Evolutionary conservation across 2,329 filamentous ascomycete species (phyloP).

Genomic region (Metarhizium rileyi): DNA sequence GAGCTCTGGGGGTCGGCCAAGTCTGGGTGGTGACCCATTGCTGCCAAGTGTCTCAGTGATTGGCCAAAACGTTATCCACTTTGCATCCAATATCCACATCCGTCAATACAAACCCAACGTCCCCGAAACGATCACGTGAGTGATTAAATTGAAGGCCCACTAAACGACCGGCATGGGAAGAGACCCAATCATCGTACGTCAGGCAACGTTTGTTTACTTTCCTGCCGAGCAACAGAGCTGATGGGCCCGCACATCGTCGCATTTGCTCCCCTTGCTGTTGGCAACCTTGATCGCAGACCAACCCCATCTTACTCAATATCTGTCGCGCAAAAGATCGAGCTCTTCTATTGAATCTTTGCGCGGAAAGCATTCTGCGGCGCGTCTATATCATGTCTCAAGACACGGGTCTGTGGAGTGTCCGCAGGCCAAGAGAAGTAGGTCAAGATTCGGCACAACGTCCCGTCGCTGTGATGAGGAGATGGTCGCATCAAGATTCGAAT

Average conservation of each 20-base stretch:
- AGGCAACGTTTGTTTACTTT: conserved; percentile 32
- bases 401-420: conserved; percentile 80
- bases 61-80: background rate
- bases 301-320: background rate
- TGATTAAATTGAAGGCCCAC: background rate
- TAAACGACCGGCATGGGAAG: background rate
- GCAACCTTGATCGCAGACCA: background rate
- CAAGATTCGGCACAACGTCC: background rate
- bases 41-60: background rate
- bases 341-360: background rate
- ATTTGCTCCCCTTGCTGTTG: conserved; percentile 1
- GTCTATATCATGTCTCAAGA: conserved; percentile 66
- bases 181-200: conserved; percentile 17
- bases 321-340: background rate
- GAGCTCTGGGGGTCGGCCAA: background rate
- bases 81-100: background rate
- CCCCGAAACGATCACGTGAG: conserved; percentile 14
- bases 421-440: conserved; percentile 79
- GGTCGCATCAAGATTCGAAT: conserved; percentile 10
- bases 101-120: background rate
- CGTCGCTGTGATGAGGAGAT: background rate
- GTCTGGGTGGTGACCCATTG: background rate
- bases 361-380: background rate
- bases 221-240: conserved; percentile 26
- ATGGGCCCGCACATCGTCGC: conserved; percentile 2